A percentile compares a stretch with the other conserved stretches of the same genome.
Evolutionary conservation across 441 rosid genomes (phyloP).

Genomic region (Bocquillonia castaneifolia): DNA sequence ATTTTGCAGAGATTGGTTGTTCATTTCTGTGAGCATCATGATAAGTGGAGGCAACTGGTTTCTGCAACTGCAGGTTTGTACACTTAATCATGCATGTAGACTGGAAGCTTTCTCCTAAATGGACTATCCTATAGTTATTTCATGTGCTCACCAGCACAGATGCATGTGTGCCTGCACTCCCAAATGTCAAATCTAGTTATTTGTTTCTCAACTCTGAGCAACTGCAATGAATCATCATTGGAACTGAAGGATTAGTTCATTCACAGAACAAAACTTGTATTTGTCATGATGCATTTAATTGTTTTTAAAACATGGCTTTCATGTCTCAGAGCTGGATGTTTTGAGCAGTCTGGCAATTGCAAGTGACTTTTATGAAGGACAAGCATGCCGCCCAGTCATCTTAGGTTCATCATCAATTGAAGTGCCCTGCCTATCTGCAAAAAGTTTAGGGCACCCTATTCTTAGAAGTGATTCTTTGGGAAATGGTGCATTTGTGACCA

Average conservation of each 20-base stretch:
- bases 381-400: constrained; percentile 66
- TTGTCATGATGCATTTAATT: constrained; percentile 6
- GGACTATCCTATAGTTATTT: constrained; percentile 5
- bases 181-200: neutral
- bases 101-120: constrained; percentile 13
- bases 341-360: constrained; percentile 85
- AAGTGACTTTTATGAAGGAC: constrained; percentile 84
- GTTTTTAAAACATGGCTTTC: constrained; percentile 14
- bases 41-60: constrained; percentile 77
- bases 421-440: constrained; percentile 66
- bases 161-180: neutral
- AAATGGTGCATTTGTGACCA: constrained; percentile 85
- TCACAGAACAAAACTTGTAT: neutral
- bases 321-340: constrained; percentile 86
- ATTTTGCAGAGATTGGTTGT: constrained; percentile 73
- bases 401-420: constrained; percentile 39
- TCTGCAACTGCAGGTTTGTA: constrained; percentile 72
- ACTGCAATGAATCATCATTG: neutral
- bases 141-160: neutral
- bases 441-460: constrained; percentile 83
- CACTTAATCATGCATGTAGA: constrained; percentile 14
- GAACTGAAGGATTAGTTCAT: neutral
- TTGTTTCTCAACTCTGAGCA: neutral
- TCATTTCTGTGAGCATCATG: constrained; percentile 67
- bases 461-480: constrained; percentile 87